A percentile compares a stretch with the other conserved stretches of the same genome.
phyloP scores from a whole-genome alignment of 768 basidiomycete species.

The Kondoa malvinella region DNA sequence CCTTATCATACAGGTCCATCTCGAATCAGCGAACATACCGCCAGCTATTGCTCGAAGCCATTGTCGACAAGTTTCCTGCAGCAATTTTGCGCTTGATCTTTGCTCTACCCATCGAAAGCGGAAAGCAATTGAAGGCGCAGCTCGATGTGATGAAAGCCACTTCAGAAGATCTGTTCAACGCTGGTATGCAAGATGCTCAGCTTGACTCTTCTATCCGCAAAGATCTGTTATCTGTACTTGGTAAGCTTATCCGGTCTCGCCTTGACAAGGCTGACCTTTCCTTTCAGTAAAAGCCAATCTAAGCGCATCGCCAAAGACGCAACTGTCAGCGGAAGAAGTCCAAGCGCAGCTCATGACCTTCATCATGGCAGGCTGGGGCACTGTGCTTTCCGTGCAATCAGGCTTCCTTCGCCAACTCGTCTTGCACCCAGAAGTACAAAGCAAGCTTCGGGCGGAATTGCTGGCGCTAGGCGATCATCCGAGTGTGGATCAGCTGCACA shows the following conservation, averaged over 20 bases:
- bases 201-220: background rate
- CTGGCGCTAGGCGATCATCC: background rate
- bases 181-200: background rate
- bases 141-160: background rate
- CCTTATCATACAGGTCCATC: background rate
- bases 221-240: conserved; percentile 5
- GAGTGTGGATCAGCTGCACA: conserved; percentile 1
- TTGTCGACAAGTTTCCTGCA: background rate
- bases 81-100: conserved; percentile 3
- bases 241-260: background rate
- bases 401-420: background rate
- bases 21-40: conserved; percentile 7
- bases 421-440: conserved; percentile 1
- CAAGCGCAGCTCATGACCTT: conserved; percentile 10
- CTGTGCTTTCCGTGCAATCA: background rate
- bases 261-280: background rate
- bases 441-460: conserved; percentile 4
- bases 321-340: conserved; percentile 4
- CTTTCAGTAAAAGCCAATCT: conserved; percentile 7
- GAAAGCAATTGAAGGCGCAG: background rate
- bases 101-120: background rate
- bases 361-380: conserved; percentile 2
- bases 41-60: conserved; percentile 5
- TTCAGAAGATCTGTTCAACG: conserved; percentile 1
- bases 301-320: background rate